Percentiles rank a stretch among this genome's conserved stretches.
Evolutionary conservation across 1,284 basidiomycete genomes (phyloP).

Genomic region (Malassezia sympodialis): DNA sequence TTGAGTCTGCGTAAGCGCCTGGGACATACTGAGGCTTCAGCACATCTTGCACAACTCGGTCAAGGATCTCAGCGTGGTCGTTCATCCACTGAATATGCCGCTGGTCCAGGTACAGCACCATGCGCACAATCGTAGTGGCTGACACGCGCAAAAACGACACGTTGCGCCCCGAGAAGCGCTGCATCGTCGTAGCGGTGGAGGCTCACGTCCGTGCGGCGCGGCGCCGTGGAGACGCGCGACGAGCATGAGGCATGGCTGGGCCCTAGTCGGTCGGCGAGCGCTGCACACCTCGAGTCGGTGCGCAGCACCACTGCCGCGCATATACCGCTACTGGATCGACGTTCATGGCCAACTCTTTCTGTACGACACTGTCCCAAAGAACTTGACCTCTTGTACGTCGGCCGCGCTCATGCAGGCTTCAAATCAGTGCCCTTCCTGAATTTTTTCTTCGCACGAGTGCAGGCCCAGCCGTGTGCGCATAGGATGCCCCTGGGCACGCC

Average conservation of each 20-base stretch:
- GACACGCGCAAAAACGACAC: conserved; percentile 49
- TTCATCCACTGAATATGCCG: conserved; percentile 50
- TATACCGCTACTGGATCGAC: conserved; percentile 44
- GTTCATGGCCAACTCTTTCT: conserved; percentile 47
- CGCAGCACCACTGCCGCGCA: conserved; percentile 13
- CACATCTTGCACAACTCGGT: conserved; percentile 5
- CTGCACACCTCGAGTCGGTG: neutral
- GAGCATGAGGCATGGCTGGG: neutral
- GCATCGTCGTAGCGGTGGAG: conserved; percentile 3
- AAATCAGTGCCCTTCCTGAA: conserved; percentile 17
- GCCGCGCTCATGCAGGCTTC: conserved; percentile 17
- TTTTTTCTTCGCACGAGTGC: conserved; percentile 15
- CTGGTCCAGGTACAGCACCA: conserved; percentile 49
- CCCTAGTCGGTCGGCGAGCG: neutral
- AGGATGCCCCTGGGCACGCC: neutral
- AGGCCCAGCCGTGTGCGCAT: neutral
- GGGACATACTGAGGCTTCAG: conserved; percentile 9
- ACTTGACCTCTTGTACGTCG: conserved; percentile 43
- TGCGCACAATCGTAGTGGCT: conserved; percentile 45
- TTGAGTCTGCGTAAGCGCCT: conserved; percentile 10
- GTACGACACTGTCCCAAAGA: conserved; percentile 41
- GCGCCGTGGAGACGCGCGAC: neutral
- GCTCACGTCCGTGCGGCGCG: conserved; percentile 1
- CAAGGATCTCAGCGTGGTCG: conserved; percentile 23
- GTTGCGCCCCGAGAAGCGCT: conserved; percentile 39